Evolutionary conservation across 768 basidiomycete genomes (phyloP).

Genomic region (Tremella yokohamensis): DNA sequence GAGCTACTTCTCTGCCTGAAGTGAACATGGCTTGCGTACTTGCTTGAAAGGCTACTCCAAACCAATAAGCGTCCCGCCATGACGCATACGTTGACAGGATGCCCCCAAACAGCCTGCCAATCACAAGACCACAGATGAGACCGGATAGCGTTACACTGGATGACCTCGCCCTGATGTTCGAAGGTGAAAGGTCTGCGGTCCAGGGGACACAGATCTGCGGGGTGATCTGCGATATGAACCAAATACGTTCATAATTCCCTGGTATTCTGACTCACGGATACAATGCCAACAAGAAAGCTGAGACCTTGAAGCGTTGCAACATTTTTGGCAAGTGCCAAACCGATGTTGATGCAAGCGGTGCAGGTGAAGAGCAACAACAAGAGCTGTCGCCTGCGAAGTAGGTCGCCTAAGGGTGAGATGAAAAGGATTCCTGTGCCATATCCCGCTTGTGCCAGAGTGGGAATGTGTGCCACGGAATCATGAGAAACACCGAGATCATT

Average conservation of each 20-base stretch:
- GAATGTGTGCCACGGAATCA: slow-evolving; percentile 44
- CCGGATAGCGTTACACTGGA: slow-evolving; percentile 60
- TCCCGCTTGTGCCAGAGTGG: slow-evolving; percentile 53
- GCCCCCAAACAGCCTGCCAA: slow-evolving; percentile 43
- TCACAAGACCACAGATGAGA: slow-evolving; percentile 42
- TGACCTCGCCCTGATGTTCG: slow-evolving; percentile 67
- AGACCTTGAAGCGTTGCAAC: slow-evolving; percentile 64
- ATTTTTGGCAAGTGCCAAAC: slow-evolving; percentile 62
- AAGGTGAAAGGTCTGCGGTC: slow-evolving; percentile 77
- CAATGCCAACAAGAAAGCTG: slow-evolving; percentile 67
- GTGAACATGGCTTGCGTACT: slow-evolving; percentile 21
- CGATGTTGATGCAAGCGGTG: slow-evolving; percentile 65
- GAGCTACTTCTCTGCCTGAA: not conserved
- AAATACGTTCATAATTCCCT: not conserved
- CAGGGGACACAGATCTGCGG: slow-evolving; percentile 64
- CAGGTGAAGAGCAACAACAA: slow-evolving; percentile 60
- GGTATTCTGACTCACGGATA: slow-evolving; percentile 56
- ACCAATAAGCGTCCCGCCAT: slow-evolving; percentile 74
- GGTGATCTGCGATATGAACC: slow-evolving; percentile 34
- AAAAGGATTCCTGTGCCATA: slow-evolving; percentile 71
- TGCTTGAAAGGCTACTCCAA: slow-evolving; percentile 68
- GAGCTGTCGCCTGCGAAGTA: slow-evolving; percentile 70
- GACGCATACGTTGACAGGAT: slow-evolving; percentile 67
- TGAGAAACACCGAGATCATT: slow-evolving; percentile 40
- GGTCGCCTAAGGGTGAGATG: slow-evolving; percentile 77